Evolutionary conservation across 1,139 yeast genomes (phyloP).

Genomic region (Eremothecium coryli): DNA sequence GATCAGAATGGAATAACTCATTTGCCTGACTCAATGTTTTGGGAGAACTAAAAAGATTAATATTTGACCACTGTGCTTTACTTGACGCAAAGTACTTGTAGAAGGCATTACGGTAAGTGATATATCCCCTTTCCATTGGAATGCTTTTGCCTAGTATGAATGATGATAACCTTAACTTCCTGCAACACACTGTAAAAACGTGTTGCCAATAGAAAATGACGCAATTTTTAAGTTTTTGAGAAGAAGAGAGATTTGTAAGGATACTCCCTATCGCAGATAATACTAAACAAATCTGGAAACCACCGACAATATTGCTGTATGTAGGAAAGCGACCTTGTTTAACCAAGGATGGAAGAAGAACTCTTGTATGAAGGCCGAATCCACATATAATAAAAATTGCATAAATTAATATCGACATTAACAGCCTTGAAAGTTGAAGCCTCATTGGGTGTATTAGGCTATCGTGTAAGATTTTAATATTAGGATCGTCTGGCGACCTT

Average conservation of each 20-base stretch:
- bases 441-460: slow-evolving; percentile 68
- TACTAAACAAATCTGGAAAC: slow-evolving; percentile 6
- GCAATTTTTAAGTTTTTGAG: slow-evolving; percentile 28
- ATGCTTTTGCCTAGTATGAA: slow-evolving; percentile 62
- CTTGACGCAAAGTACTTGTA: slow-evolving; percentile 34
- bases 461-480: slow-evolving; percentile 79
- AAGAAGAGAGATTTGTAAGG: slow-evolving; percentile 20
- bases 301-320: slow-evolving; percentile 13
- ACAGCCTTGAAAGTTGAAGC: slow-evolving; percentile 65
- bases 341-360: slow-evolving; percentile 29
- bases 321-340: slow-evolving; percentile 23
- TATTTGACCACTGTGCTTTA: slow-evolving; percentile 34
- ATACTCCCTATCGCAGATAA: slow-evolving; percentile 9
- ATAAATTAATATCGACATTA: slow-evolving; percentile 69
- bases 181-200: slow-evolving; percentile 50
- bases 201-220: slow-evolving; percentile 50
- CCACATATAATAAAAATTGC: slow-evolving; percentile 64
- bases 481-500: slow-evolving; percentile 90
- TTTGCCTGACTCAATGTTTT: slow-evolving; percentile 42
- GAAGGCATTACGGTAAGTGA: slow-evolving; percentile 47
- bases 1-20: slow-evolving; percentile 36
- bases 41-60: slow-evolving; percentile 52
- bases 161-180: slow-evolving; percentile 61
- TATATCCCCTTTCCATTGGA: slow-evolving; percentile 67
- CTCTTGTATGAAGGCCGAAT: slow-evolving; percentile 50